Evolutionary conservation across 192 early-diverging fungal species (phyloP).

Genomic region (Lobosporangium transversale): DNA sequence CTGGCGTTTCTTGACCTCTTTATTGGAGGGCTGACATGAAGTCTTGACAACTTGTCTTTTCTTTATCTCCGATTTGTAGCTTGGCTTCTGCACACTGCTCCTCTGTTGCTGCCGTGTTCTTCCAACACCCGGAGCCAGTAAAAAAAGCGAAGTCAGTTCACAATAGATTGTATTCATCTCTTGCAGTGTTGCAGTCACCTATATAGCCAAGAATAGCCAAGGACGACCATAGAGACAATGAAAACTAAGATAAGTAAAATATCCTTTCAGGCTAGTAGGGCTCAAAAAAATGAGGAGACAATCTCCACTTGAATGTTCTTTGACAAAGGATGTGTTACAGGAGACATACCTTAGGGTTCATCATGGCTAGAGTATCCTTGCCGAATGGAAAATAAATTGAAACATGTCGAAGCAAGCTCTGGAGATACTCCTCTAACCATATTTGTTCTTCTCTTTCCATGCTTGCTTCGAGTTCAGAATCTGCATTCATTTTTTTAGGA

Average conservation of each 20-base stretch:
- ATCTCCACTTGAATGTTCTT: no score
- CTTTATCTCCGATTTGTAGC: no score
- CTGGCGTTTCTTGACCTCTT: conserved; percentile 26
- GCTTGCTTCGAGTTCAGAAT: conserved; percentile 34
- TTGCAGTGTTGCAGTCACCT: conserved; percentile 65
- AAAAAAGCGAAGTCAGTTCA: conserved; percentile 69
- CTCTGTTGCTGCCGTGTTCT: conserved; percentile 24
- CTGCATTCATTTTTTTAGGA: conserved; percentile 21
- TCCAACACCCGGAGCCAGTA: conserved; percentile 55
- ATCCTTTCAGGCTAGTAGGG: no score
- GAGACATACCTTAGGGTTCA: conserved; percentile 65
- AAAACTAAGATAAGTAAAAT: no score
- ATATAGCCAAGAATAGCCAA: no score
- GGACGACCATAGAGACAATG: no score
- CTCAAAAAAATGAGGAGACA: no score
- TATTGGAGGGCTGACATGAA: conserved; percentile 31
- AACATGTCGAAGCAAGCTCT: conserved; percentile 73
- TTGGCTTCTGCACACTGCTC: no score
- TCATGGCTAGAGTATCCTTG: conserved; percentile 55
- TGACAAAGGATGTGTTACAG: no score
- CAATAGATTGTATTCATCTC: conserved; percentile 79
- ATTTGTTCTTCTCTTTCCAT: conserved; percentile 20
- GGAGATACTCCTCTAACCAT: conserved; percentile 64
- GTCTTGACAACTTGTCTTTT: conserved; percentile 10
- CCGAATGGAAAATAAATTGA: conserved; percentile 84